phyloP scores from a whole-genome alignment of 768 basidiomycete genomes.

The Dendrothele bispora region DNA sequence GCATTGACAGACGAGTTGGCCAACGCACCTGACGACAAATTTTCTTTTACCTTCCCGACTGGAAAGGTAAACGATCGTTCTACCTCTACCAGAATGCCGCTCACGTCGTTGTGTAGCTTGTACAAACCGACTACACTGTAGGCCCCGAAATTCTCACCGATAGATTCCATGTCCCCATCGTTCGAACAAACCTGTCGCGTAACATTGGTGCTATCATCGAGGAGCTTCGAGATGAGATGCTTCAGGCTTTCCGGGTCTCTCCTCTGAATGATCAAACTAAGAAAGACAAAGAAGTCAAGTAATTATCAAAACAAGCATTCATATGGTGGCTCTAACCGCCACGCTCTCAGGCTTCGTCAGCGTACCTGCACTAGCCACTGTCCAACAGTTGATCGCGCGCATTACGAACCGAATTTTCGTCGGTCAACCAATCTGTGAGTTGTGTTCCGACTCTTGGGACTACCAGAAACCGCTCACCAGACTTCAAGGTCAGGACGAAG shows the following conservation, averaged over 20 bases:
- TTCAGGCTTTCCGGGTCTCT: slow-evolving; percentile 24
- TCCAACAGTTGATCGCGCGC: slow-evolving; percentile 28
- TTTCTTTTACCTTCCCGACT: slow-evolving; percentile 24
- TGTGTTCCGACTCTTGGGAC: slow-evolving; percentile 8
- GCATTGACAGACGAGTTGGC: slow-evolving; percentile 29
- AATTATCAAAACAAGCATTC: background rate
- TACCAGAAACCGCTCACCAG: background rate
- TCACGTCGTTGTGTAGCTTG: background rate
- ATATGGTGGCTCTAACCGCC: background rate
- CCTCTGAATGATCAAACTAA: slow-evolving; percentile 10
- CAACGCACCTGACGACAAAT: slow-evolving; percentile 25
- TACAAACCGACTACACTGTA: background rate
- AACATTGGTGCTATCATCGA: slow-evolving; percentile 22
- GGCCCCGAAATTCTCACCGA: slow-evolving; percentile 14
- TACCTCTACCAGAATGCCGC: background rate
- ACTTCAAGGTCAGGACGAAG: slow-evolving; percentile 29
- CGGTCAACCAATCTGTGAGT: slow-evolving; percentile 35
- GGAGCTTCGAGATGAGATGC: slow-evolving; percentile 32
- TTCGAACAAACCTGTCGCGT: slow-evolving; percentile 28
- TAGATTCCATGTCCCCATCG: slow-evolving; percentile 27
- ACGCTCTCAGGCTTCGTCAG: slow-evolving; percentile 2
- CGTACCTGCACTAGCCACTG: slow-evolving; percentile 15
- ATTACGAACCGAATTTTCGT: slow-evolving; percentile 35
- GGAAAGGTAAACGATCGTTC: slow-evolving; percentile 21
- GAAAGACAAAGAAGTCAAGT: slow-evolving; percentile 22